Evolutionary conservation across 352 stramenopile genomes (phyloP).

Genomic region (Phytopythium delawarense): DNA sequence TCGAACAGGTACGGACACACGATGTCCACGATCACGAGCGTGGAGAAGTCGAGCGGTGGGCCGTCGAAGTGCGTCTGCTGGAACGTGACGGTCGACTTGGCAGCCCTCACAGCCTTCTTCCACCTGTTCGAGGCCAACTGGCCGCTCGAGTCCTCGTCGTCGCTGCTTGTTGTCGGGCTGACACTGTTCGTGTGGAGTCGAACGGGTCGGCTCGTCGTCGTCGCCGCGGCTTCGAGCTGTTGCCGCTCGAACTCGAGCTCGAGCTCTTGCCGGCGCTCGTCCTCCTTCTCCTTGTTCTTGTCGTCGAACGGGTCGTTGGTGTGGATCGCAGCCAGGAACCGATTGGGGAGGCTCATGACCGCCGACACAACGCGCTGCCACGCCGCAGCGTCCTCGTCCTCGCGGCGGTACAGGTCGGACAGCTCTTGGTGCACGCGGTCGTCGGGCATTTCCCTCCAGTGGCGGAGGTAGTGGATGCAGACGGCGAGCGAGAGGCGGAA

Average conservation of each 20-base stretch:
- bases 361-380: constrained; percentile 46
- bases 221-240: constrained; percentile 28
- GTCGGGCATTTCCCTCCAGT: constrained; percentile 76
- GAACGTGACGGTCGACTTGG: constrained; percentile 67
- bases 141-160: constrained; percentile 10
- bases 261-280: constrained; percentile 57
- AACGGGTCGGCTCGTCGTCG: constrained; percentile 22
- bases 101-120: constrained; percentile 71
- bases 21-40: constrained; percentile 81
- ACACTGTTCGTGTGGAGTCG: constrained; percentile 12
- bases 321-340: constrained; percentile 40
- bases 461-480: constrained; percentile 82
- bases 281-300: constrained; percentile 68
- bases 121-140: constrained; percentile 38
- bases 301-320: constrained; percentile 73
- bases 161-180: constrained; percentile 22
- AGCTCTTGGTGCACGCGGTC: constrained; percentile 59
- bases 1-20: constrained; percentile 82
- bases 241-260: constrained; percentile 55
- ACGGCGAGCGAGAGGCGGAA: constrained; percentile 81
- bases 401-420: constrained; percentile 37
- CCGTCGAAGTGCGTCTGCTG: constrained; percentile 78
- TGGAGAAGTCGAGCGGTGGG: constrained; percentile 78
- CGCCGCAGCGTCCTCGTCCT: constrained; percentile 61
- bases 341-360: constrained; percentile 29